A percentile compares a stretch with the other conserved stretches of the same genome.
Conservation (phyloP, 495 filamentous ascomycete species). For the Aspergillus incahuasiensis region DNA sequence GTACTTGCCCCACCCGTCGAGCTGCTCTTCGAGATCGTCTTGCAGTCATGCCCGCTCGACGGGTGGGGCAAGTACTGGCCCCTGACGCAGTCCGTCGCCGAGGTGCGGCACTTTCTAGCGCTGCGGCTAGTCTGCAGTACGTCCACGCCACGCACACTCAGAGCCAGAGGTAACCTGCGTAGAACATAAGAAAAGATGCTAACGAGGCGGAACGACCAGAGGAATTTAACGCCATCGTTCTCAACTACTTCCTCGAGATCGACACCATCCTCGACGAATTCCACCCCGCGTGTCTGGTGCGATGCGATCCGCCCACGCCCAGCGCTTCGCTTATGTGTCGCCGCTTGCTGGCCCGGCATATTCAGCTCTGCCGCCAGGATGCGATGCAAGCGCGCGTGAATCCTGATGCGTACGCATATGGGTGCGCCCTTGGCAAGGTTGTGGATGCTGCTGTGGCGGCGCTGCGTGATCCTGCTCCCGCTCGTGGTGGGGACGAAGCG, state of each 20-base stretch:
- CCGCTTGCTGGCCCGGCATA: neutral
- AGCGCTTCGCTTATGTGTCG: neutral
- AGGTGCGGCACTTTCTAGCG: neutral
- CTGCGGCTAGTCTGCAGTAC: slow-evolving; percentile 3
- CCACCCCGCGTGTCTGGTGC: neutral
- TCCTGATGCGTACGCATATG: neutral
- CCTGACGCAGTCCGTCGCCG: neutral
- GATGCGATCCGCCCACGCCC: neutral
- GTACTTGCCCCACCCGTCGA: neutral
- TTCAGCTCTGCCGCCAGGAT: too few species aligned
- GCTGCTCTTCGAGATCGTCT: neutral
- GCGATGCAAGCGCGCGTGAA: neutral
- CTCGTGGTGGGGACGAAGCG: too few species aligned
- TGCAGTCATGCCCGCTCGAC: neutral
- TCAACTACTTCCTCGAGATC: neutral
- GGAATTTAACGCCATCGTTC: neutral
- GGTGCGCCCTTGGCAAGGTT: neutral
- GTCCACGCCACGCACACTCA: neutral
- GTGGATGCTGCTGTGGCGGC: neutral
- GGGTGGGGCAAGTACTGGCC: slow-evolving; percentile 1
- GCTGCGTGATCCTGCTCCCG: too few species aligned
- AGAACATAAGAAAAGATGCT: too few species aligned
- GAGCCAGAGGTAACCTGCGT: neutral
- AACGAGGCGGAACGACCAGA: neutral
- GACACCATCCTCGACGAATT: neutral